phyloP scores from a whole-genome alignment of 2,329 filamentous ascomycete species.

The Colletotrichum viniferum region DNA sequence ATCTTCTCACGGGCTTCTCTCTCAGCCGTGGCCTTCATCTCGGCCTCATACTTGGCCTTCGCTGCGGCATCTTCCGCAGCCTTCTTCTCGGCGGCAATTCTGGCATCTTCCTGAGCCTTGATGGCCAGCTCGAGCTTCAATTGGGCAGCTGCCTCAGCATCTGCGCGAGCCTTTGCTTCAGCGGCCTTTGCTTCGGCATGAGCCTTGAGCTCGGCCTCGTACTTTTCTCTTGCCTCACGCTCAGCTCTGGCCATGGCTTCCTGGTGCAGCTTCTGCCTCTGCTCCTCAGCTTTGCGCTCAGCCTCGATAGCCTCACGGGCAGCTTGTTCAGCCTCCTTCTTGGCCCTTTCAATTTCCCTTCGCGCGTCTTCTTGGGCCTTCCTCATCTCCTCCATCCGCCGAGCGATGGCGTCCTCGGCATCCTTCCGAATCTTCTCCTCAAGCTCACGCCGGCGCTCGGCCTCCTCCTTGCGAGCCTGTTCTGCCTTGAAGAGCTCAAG shows the following conservation, averaged over 20 bases:
- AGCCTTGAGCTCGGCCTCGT: slow-evolving; percentile 45
- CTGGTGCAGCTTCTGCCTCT: slow-evolving; percentile 40
- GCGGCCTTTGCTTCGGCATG: slow-evolving; percentile 45
- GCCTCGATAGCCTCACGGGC: slow-evolving; percentile 50
- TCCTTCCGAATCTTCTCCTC: slow-evolving; percentile 51
- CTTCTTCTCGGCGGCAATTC: slow-evolving; percentile 44
- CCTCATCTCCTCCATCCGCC: slow-evolving; percentile 44
- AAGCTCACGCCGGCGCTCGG: slow-evolving; percentile 46
- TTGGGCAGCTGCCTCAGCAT: slow-evolving; percentile 44
- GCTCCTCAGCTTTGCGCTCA: slow-evolving; percentile 49
- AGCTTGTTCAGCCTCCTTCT: slow-evolving; percentile 47
- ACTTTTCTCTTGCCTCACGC: slow-evolving; percentile 37
- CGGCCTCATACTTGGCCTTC: slow-evolving; percentile 32
- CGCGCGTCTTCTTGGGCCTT: slow-evolving; percentile 50
- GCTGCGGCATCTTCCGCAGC: slow-evolving; percentile 35
- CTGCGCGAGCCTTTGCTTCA: slow-evolving; percentile 43
- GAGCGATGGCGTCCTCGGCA: slow-evolving; percentile 47
- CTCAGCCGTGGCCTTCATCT: slow-evolving; percentile 42
- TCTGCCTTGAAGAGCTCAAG: slow-evolving; percentile 55
- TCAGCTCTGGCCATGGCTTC: slow-evolving; percentile 35
- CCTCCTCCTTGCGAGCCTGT: slow-evolving; percentile 49
- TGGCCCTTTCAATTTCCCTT: slow-evolving; percentile 52
- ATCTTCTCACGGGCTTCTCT: slow-evolving; percentile 25
- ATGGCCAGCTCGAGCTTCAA: slow-evolving; percentile 31
- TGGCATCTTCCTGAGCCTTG: slow-evolving; percentile 42